These are phyloP conservation scores for Blastomyces gilchristii DNA, from an alignment of 2,329 filamentous ascomycete genomes.

Conservation along the genomic window DNA sequence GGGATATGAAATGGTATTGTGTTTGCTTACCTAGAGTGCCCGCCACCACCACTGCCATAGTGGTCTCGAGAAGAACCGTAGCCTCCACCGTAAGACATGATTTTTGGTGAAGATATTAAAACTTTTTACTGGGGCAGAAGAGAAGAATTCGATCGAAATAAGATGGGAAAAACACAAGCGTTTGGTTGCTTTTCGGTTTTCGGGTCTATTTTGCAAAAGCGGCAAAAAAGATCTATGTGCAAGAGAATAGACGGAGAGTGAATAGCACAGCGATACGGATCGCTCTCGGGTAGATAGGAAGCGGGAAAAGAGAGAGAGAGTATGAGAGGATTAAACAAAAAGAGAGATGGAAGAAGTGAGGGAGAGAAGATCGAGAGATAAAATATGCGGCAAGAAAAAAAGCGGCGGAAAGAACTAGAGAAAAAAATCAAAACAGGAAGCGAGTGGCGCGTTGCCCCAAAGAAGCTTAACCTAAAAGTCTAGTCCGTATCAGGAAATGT, in stretches of 20 bases:
- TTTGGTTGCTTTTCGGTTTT: background rate
- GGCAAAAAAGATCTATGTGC: constrained; percentile 1
- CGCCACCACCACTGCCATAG: constrained; percentile 46
- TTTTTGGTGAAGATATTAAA: constrained; percentile 22
- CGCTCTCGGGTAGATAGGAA: background rate
- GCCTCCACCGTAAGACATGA: constrained; percentile 59
- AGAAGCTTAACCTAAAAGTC: background rate
- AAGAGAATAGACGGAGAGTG: constrained; percentile 16
- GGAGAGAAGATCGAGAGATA: background rate
- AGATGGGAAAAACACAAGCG: constrained; percentile 11
- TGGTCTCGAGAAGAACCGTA: constrained; percentile 38
- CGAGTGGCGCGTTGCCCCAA: constrained; percentile 12
- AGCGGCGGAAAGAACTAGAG: constrained; percentile 17
- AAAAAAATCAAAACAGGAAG: constrained; percentile 17
- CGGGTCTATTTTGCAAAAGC: background rate
- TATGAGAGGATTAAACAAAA: constrained; percentile 23
- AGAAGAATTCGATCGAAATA: constrained; percentile 10
- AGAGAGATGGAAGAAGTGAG: constrained; percentile 16
- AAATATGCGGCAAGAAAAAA: constrained; percentile 5
- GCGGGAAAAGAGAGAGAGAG: constrained; percentile 15
- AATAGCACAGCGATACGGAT: constrained; percentile 17
- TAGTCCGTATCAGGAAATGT: background rate
- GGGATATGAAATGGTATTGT: constrained; percentile 14
- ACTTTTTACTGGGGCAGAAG: constrained; percentile 8
- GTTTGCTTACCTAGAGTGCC: constrained; percentile 41